A percentile compares a stretch with the other conserved stretches of the same genome.
Evolutionary conservation across 345 rosid species (phyloP).

Genomic region (Brassica rapa): DNA sequence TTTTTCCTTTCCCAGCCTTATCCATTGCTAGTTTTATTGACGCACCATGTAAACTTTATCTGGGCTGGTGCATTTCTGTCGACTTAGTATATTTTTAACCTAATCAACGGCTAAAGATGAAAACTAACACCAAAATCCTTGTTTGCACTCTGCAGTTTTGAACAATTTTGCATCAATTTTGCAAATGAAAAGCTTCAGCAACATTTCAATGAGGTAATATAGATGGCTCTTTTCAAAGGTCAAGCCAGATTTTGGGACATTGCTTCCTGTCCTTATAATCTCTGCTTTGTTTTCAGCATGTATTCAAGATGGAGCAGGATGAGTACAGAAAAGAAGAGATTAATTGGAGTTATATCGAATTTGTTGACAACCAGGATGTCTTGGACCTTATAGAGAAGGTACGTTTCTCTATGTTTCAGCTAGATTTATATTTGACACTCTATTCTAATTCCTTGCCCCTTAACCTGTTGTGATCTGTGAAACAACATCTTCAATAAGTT

Average conservation of each 20-base stretch:
- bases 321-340: constrained; percentile 95
- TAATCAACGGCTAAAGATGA: not conserved
- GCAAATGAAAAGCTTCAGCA: constrained; percentile 99
- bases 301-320: constrained; percentile 99
- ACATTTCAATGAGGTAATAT: constrained; percentile 93
- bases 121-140: constrained; percentile 10
- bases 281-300: constrained; percentile 69
- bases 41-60: constrained; percentile 13
- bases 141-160: constrained; percentile 65
- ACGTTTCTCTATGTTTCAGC: constrained; percentile 23
- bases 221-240: constrained; percentile 1
- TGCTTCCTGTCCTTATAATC: constrained; percentile 10
- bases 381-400: constrained; percentile 99
- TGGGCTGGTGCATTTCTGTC: constrained; percentile 21
- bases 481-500: not conserved
- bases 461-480: not conserved
- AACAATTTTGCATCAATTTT: constrained; percentile 98
- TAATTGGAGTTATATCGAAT: constrained; percentile 98
- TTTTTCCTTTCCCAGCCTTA: not conserved
- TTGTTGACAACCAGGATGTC: constrained; percentile 98
- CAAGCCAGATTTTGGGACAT: constrained; percentile 5
- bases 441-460: constrained; percentile 14
- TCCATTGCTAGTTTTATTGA: constrained; percentile 9
- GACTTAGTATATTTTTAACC: not conserved
- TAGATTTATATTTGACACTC: constrained; percentile 4